Conservation (phyloP, 345 rosid genomes). For the Pugionium dolabratum region DNA sequence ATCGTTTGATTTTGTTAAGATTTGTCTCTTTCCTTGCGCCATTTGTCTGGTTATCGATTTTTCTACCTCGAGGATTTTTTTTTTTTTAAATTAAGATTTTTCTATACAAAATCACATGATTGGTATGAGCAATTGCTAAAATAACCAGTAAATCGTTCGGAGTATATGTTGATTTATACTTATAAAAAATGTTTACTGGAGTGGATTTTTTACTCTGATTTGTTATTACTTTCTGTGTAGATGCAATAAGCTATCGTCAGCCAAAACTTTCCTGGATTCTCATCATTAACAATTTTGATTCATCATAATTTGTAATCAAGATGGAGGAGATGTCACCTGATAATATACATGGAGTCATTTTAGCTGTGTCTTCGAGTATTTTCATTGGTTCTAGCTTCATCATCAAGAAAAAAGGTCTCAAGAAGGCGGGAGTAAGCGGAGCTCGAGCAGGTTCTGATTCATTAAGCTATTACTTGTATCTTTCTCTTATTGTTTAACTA, state of each 20-base stretch:
- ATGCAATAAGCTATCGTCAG: slow-evolving; percentile 10
- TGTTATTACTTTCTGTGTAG: slow-evolving; percentile 7
- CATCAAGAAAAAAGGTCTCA: slow-evolving; percentile 86
- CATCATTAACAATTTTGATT: neutral
- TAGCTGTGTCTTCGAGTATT: slow-evolving; percentile 87
- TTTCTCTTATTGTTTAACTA: neutral
- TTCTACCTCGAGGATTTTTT: neutral
- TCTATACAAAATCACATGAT: neutral
- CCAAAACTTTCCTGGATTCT: neutral
- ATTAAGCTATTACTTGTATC: neutral
- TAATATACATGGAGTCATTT: slow-evolving; percentile 70
- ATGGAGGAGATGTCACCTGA: slow-evolving; percentile 57
- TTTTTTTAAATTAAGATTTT: neutral
- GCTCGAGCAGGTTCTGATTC: slow-evolving; percentile 59
- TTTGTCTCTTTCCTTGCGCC: slow-evolving; percentile 23
- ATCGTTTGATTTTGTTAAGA: slow-evolving; percentile 3
- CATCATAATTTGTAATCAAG: slow-evolving; percentile 7
- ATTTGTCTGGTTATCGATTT: slow-evolving; percentile 26
- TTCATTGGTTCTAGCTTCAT: slow-evolving; percentile 95
- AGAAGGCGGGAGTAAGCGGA: slow-evolving; percentile 64
- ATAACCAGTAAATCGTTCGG: neutral
- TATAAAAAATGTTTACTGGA: neutral
- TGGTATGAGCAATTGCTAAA: neutral
- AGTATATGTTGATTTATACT: neutral
- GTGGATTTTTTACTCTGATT: neutral